Evolutionary conservation across 345 rosid genomes (phyloP).

Genomic region (Balakata baccata): DNA sequence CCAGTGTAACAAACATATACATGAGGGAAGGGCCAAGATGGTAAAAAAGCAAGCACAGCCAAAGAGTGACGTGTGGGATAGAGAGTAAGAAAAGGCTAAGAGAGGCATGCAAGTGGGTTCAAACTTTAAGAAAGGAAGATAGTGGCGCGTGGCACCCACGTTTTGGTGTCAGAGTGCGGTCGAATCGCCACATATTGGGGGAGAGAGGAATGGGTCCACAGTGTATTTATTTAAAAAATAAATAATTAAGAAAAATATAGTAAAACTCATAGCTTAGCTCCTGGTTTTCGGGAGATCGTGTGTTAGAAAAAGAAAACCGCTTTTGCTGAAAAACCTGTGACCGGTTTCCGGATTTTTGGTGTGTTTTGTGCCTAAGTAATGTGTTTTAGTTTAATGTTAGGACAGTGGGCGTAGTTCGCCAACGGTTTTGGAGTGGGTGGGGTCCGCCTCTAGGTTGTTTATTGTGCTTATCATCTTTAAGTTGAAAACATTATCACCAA

Average conservation of each 20-base stretch:
- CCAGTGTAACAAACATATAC: no score
- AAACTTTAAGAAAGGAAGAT: constrained; percentile 16
- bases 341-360: constrained; percentile 44
- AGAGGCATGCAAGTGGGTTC: constrained; percentile 49
- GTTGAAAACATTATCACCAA: background rate
- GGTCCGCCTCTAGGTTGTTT: background rate
- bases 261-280: constrained; percentile 39
- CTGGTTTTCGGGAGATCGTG: constrained; percentile 69
- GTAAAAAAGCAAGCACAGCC: background rate
- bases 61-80: constrained; percentile 12
- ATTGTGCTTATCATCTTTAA: constrained; percentile 27
- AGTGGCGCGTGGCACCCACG: constrained; percentile 60
- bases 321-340: constrained; percentile 23
- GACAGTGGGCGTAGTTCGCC: constrained; percentile 51
- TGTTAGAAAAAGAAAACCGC: constrained; percentile 30
- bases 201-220: constrained; percentile 20
- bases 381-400: background rate
- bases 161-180: constrained; percentile 57
- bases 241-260: background rate
- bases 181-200: constrained; percentile 78
- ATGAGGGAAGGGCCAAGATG: background rate
- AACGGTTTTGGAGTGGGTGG: constrained; percentile 34
- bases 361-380: background rate
- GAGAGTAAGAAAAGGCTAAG: constrained; percentile 19
- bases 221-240: background rate